phyloP scores from a whole-genome alignment of 1,284 basidiomycete genomes.

The Gymnopus androsaceus region DNA sequence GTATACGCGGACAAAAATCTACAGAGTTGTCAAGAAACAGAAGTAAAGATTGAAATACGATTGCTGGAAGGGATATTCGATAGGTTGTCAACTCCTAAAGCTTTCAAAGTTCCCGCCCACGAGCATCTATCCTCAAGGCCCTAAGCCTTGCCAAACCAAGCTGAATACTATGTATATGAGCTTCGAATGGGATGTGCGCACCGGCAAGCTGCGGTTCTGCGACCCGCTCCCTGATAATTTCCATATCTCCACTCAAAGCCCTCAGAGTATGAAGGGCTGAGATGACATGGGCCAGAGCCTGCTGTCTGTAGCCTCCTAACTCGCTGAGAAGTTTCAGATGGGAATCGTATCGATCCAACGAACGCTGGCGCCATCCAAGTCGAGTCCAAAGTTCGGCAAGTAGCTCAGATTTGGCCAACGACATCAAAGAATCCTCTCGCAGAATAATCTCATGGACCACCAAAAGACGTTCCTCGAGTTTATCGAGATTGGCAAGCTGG shows the following conservation, averaged over 20 bases:
- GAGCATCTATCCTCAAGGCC: no score
- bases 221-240: slow-evolving; percentile 43
- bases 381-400: slow-evolving; percentile 45
- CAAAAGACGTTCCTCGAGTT: slow-evolving; percentile 39
- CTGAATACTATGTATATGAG: no score
- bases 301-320: slow-evolving; percentile 38
- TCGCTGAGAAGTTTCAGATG: slow-evolving; percentile 35
- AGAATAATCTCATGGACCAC: slow-evolving; percentile 38
- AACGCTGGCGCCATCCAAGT: slow-evolving; percentile 39
- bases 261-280: slow-evolving; percentile 40
- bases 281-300: slow-evolving; percentile 42
- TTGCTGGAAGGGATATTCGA: no score
- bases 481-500: slow-evolving; percentile 41
- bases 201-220: slow-evolving; percentile 41
- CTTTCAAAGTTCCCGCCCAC: no score
- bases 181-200: no score
- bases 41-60: no score
- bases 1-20: no score
- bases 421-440: slow-evolving; percentile 38
- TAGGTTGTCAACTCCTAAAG: no score
- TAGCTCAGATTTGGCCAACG: slow-evolving; percentile 34
- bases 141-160: no score
- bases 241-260: slow-evolving; percentile 44
- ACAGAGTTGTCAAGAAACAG: no score
- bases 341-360: slow-evolving; percentile 29